Percentiles rank a stretch among this genome's conserved stretches.
Conservation (phyloP, 2,329 filamentous ascomycete species). For the Neonectria sp. region DNA sequence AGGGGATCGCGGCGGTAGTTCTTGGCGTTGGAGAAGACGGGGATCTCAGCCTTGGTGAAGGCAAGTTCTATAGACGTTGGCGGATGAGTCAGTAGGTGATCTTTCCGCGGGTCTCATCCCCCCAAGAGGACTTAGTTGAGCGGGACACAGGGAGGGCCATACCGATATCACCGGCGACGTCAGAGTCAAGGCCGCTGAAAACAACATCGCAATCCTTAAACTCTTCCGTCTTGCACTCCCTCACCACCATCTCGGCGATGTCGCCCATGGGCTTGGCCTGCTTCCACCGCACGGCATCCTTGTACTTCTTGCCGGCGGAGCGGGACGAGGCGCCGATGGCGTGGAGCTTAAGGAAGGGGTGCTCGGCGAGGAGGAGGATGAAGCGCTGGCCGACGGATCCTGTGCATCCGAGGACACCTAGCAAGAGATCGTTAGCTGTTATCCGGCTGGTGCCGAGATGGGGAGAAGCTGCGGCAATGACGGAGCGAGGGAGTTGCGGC, state of each 20-base stretch:
- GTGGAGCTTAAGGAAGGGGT: slow-evolving; percentile 89
- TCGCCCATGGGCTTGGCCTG: slow-evolving; percentile 87
- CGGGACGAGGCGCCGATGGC: slow-evolving; percentile 91
- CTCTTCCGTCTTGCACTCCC: slow-evolving; percentile 85
- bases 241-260: slow-evolving; percentile 85
- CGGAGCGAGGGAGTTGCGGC: slow-evolving; percentile 23
- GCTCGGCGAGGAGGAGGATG: slow-evolving; percentile 89
- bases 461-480: neutral
- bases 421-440: slow-evolving; percentile 26
- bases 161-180: slow-evolving; percentile 94
- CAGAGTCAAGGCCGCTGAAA: slow-evolving; percentile 92
- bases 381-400: slow-evolving; percentile 97
- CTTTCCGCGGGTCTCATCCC: neutral
- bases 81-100: slow-evolving; percentile 20
- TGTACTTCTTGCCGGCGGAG: slow-evolving; percentile 94
- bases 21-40: slow-evolving; percentile 98
- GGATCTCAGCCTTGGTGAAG: slow-evolving; percentile 89
- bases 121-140: neutral
- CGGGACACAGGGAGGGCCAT: slow-evolving; percentile 54
- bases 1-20: slow-evolving; percentile 94
- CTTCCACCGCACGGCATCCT: slow-evolving; percentile 96
- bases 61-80: slow-evolving; percentile 77
- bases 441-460: neutral
- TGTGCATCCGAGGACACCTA: slow-evolving; percentile 88
- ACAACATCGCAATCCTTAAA: slow-evolving; percentile 94